Conservation (phyloP, 306 rosid genomes). For the Erythrophleum fordii region DNA sequence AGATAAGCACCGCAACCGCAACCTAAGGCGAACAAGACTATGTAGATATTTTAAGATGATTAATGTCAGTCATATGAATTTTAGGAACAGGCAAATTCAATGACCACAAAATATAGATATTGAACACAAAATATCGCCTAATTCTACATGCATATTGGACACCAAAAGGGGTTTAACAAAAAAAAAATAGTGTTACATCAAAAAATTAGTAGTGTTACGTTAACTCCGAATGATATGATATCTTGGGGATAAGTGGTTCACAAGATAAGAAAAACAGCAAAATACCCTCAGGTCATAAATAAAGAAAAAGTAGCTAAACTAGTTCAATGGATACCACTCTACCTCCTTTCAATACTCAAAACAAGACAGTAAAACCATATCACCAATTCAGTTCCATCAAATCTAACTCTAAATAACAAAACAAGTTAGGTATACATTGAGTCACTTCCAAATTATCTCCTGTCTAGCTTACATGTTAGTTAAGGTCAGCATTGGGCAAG, state of each 20-base stretch:
- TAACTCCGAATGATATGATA: neutral
- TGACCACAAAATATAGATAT: neutral
- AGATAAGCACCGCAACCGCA: too few species aligned
- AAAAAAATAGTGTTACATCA: too few species aligned
- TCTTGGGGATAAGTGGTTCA: neutral
- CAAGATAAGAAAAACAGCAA: too few species aligned
- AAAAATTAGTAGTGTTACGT: too few species aligned
- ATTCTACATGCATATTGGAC: neutral
- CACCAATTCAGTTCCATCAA: neutral
- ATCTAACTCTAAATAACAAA: slow-evolving; percentile 2
- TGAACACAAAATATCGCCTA: neutral
- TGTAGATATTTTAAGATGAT: neutral
- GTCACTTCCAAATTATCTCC: neutral
- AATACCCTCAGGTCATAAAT: neutral
- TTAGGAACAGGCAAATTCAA: neutral
- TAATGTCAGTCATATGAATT: slow-evolving; percentile 14
- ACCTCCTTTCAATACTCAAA: slow-evolving; percentile 2
- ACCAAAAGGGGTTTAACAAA: neutral
- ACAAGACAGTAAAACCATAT: slow-evolving; percentile 17
- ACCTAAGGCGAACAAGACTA: slow-evolving; percentile 4
- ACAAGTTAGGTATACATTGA: neutral
- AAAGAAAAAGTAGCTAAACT: neutral
- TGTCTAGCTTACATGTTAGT: neutral
- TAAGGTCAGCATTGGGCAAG: neutral
- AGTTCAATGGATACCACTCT: neutral